Evolutionary conservation across 495 filamentous ascomycete species (phyloP).

Genomic region (Penicillium odoratum): DNA sequence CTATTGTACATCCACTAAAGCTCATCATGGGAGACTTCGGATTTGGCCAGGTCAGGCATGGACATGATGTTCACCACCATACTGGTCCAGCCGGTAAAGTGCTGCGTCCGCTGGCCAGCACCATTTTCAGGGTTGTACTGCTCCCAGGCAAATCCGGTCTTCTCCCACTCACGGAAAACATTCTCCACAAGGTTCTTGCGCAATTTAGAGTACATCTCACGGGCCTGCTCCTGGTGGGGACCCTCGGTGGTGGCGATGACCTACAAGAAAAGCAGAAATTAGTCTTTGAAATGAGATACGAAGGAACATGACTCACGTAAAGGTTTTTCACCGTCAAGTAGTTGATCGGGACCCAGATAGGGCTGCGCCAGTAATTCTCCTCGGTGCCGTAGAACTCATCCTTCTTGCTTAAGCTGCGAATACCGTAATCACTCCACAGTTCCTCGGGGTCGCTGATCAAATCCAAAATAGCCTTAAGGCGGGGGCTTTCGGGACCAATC

Average conservation of each 20-base stretch:
- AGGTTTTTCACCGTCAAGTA: slow-evolving; percentile 82
- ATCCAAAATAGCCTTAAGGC: slow-evolving; percentile 71
- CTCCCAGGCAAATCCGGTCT: slow-evolving; percentile 97
- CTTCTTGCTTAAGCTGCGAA: slow-evolving; percentile 83
- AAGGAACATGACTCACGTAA: slow-evolving; percentile 59
- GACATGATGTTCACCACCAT: slow-evolving; percentile 97
- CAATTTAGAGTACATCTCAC: slow-evolving; percentile 71
- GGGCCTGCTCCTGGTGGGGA: slow-evolving; percentile 68
- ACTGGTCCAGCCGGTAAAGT: slow-evolving; percentile 98
- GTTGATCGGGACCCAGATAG: slow-evolving; percentile 97
- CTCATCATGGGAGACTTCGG: slow-evolving; percentile 41
- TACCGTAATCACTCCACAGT: slow-evolving; percentile 81
- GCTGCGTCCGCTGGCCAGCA: slow-evolving; percentile 88
- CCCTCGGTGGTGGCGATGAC: slow-evolving; percentile 52
- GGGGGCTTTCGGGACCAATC: slow-evolving; percentile 67
- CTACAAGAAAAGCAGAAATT: slow-evolving; percentile 27
- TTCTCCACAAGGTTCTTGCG: slow-evolving; percentile 85
- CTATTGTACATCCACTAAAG: slow-evolving; percentile 37
- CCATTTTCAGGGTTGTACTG: slow-evolving; percentile 96
- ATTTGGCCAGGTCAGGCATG: slow-evolving; percentile 63
- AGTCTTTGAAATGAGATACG: slow-evolving; percentile 4
- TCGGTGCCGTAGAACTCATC: slow-evolving; percentile 81
- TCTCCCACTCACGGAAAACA: slow-evolving; percentile 81
- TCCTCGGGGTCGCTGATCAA: slow-evolving; percentile 78
- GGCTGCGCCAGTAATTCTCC: slow-evolving; percentile 97